phyloP scores from a whole-genome alignment of 805 yeast genomes.

The Candida vartiovaarae region DNA sequence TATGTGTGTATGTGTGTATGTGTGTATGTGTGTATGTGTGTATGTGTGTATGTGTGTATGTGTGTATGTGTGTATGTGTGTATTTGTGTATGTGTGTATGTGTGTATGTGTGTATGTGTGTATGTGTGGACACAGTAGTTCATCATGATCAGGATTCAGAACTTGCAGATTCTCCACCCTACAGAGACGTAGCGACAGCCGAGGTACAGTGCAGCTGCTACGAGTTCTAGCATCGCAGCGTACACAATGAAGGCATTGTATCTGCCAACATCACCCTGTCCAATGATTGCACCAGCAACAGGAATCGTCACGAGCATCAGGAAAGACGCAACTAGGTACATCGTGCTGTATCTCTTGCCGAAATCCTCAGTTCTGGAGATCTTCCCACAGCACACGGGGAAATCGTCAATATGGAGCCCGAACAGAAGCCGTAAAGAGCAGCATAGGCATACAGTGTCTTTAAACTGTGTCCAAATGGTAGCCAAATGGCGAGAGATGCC shows the following conservation, averaged over 20 bases:
- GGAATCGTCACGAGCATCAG: constrained; percentile 43
- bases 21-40: too few relatives aligned
- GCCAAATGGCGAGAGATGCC: constrained; percentile 33
- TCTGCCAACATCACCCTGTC: constrained; percentile 12
- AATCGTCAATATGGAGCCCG: constrained; percentile 47
- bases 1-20: too few relatives aligned
- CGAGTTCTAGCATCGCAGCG: constrained; percentile 4
- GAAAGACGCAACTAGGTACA: constrained; percentile 51
- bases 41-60: too few relatives aligned
- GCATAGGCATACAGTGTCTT: constrained; percentile 37
- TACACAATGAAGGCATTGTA: constrained; percentile 10
- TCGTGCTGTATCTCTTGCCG: constrained; percentile 48
- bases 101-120: too few relatives aligned
- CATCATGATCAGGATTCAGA: background rate
- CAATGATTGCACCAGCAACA: constrained; percentile 41
- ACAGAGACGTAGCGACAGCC: constrained; percentile 5
- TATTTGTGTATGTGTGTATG: too few relatives aligned
- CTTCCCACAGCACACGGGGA: constrained; percentile 51
- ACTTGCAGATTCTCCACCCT: constrained; percentile 11
- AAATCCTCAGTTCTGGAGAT: constrained; percentile 45
- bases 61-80: too few relatives aligned
- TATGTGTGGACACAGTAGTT: too few relatives aligned
- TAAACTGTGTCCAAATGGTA: constrained; percentile 30
- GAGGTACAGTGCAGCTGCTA: constrained; percentile 1
- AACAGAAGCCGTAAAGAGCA: constrained; percentile 42